These are phyloP conservation scores for Mortierella sp. DNA, from an alignment of 371 early-diverging fungal species.

Conservation along the genomic window DNA sequence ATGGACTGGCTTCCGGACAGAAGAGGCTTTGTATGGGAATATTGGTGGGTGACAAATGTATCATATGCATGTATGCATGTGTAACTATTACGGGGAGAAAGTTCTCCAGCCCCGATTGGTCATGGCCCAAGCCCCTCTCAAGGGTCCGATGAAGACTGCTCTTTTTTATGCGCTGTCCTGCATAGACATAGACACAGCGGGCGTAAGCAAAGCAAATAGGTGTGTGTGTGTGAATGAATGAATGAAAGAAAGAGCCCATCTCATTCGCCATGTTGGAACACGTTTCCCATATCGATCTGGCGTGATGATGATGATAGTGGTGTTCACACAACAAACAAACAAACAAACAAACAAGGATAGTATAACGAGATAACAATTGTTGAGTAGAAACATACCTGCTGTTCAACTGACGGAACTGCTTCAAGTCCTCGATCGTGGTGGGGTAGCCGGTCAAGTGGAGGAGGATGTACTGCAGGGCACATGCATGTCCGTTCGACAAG, in stretches of 20 bases:
- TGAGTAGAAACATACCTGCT: slow-evolving; percentile 73
- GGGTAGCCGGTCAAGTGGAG: slow-evolving; percentile 94
- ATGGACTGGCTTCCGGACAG: not conserved
- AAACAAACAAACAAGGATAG: not conserved
- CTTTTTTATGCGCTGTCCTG: not conserved
- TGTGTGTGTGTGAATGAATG: not conserved
- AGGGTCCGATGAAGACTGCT: not conserved
- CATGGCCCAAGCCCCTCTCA: not conserved
- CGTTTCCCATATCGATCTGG: not conserved
- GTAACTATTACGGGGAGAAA: slow-evolving; percentile 1
- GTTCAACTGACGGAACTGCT: slow-evolving; percentile 93
- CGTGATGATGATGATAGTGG: not conserved
- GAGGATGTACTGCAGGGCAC: slow-evolving; percentile 95
- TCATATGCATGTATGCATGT: not conserved
- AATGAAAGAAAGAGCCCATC: not conserved
- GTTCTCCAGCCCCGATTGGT: not conserved
- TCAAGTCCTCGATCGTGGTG: slow-evolving; percentile 93
- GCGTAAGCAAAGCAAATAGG: not conserved
- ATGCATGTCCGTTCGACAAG: slow-evolving; percentile 99
- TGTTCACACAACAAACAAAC: not conserved
- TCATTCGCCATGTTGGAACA: not conserved
- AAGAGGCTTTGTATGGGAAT: not conserved
- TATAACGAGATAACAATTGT: not conserved
- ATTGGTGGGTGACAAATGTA: not conserved
- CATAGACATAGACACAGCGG: not conserved